Evolutionary conservation across 2,329 filamentous ascomycete species (phyloP), one percentile per base, ranked within the genome.

Genomic region (Microdochium bolleyi): DNA sequence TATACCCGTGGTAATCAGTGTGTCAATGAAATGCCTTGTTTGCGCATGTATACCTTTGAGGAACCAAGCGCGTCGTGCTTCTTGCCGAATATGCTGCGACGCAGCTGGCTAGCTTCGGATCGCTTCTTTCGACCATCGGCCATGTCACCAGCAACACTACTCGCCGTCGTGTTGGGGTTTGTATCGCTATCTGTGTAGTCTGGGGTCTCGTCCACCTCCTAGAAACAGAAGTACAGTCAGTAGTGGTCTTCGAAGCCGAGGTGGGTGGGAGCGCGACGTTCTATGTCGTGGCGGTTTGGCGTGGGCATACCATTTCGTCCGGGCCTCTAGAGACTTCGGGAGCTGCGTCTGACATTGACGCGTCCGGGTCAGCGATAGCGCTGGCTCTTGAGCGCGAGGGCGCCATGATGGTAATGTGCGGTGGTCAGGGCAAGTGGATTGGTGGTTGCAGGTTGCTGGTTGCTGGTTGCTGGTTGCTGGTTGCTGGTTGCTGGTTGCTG

Each of bases 51-150:
- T 77, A 92, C 90, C 83, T 96, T 97, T 50, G 89, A 95, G 66
- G 95, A 90, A 64, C 92, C 91, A 8, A 99, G 72, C 51, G 87
- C 83, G 64, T 95, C 90, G 65, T 96, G 94, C 69, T 99, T 96
- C 77, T 89, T 95, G 64, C 91, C 92, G 62, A 96, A 87, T 56
- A 96, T 89, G 68, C 86, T 95, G 68, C 95, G 89, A 53, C 94
- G 87, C 64, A 97, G 79, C 69, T 95, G 87, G 59, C 91, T 90
- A 54, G 87, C 92, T 66, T 96, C 91, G 53, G 89, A 87, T 61
- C 92, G 84, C 65, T 86, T 84, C 74, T 88, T 95, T 51, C 92
- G 85, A 27, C 90, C 91, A 73, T 97, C 92, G 44, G 77, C 65
- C 46, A 74, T 71, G 61, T 96, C 92, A 52, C 91, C 92, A 52